A percentile compares a stretch with the other conserved stretches of the same genome.
Evolutionary conservation across 805 yeast species (phyloP).

Genomic region (Naumovozyma castellii): DNA sequence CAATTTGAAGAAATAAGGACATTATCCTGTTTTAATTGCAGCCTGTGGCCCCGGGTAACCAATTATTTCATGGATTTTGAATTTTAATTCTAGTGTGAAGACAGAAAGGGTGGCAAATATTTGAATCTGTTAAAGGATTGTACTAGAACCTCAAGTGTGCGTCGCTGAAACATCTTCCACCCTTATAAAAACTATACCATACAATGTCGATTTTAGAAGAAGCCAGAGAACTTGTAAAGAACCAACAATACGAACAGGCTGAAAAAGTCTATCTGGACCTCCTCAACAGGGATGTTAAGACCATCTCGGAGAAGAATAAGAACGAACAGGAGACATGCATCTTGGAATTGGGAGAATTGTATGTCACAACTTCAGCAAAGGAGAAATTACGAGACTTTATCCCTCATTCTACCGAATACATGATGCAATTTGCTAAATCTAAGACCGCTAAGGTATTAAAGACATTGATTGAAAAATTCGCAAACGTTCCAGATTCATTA

Average conservation of each 20-base stretch:
- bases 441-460: slow-evolving; percentile 89
- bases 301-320: slow-evolving; percentile 31
- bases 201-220: slow-evolving; percentile 34
- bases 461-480: slow-evolving; percentile 69
- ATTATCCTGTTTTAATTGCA: too few relatives aligned
- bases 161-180: not conserved
- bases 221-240: slow-evolving; percentile 51
- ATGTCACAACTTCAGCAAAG: slow-evolving; percentile 40
- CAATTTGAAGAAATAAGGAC: too few relatives aligned
- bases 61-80: too few relatives aligned
- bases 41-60: not conserved
- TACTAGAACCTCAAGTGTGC: not conserved
- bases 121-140: not conserved
- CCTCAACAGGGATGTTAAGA: slow-evolving; percentile 27
- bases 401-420: slow-evolving; percentile 55
- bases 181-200: not conserved
- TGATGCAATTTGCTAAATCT: slow-evolving; percentile 79
- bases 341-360: slow-evolving; percentile 65
- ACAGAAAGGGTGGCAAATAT: slow-evolving; percentile 2
- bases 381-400: slow-evolving; percentile 53
- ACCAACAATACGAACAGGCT: slow-evolving; percentile 45
- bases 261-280: slow-evolving; percentile 50
- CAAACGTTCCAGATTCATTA: slow-evolving; percentile 47
- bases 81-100: not conserved
- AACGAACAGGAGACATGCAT: slow-evolving; percentile 62